These are phyloP conservation scores for Lepraria neglecta DNA, from an alignment of 495 filamentous ascomycete genomes.

Conservation along the genomic window DNA sequence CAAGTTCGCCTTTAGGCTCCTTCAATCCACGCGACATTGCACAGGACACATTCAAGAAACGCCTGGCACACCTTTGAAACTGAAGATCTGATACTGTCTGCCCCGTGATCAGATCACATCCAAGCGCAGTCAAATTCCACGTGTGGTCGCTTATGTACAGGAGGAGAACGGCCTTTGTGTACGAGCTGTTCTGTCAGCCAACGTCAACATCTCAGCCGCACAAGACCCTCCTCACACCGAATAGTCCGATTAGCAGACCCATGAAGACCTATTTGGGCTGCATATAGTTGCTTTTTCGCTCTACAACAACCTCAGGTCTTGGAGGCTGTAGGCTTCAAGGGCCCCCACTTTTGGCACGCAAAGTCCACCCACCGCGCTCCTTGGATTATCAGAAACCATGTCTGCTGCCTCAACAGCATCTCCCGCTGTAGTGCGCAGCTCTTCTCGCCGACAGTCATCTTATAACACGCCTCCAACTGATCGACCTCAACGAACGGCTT, in stretches of 20 bases:
- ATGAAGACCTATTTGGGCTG: not conserved
- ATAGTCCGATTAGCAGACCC: not conserved
- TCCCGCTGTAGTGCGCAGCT: constrained; percentile 25
- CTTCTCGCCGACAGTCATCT: constrained; percentile 26
- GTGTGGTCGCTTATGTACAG: constrained; percentile 10
- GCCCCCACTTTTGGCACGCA: not conserved
- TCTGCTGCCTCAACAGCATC: constrained; percentile 26
- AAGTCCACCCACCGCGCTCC: not conserved
- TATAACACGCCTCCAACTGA: constrained; percentile 40
- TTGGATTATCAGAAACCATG: constrained; percentile 10
- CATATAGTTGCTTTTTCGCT: not conserved
- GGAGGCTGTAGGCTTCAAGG: not conserved
- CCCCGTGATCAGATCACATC: not conserved
- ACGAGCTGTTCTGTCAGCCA: not conserved
- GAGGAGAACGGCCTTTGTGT: not conserved
- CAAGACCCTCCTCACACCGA: not conserved
- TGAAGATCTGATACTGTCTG: not conserved
- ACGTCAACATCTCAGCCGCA: not conserved
- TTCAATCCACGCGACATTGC: not conserved
- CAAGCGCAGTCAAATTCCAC: constrained; percentile 5
- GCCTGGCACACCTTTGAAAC: not conserved
- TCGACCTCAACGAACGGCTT: constrained; percentile 52
- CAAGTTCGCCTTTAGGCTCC: not conserved
- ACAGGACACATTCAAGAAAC: not conserved
- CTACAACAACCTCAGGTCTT: not conserved